These are phyloP conservation scores for Penicillium crustosum DNA, from an alignment of 2,329 filamentous ascomycete genomes.

Conservation along the genomic window DNA sequence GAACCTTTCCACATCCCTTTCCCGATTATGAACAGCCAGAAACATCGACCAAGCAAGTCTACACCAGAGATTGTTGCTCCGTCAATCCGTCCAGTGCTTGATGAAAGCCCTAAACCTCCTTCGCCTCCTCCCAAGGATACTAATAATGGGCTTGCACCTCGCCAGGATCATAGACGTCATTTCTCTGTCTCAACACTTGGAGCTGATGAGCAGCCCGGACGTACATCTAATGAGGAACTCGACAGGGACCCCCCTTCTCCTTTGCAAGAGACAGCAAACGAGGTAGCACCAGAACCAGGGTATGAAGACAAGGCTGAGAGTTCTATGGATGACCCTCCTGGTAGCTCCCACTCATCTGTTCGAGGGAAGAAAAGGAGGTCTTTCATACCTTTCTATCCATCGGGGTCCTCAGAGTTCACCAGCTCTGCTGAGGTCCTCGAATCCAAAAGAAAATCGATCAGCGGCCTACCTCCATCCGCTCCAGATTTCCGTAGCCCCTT, in stretches of 20 bases:
- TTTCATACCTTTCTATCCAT: constrained; percentile 5
- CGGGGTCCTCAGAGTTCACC: neutral
- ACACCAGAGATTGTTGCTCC: constrained; percentile 1
- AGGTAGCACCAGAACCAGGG: neutral
- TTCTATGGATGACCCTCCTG: neutral
- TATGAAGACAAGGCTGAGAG: neutral
- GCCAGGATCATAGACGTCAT: constrained; percentile 14
- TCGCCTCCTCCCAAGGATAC: constrained; percentile 12
- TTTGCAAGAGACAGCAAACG: constrained; percentile 5
- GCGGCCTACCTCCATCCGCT: constrained; percentile 17
- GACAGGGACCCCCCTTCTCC: constrained; percentile 22
- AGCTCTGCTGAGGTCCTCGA: constrained; percentile 21
- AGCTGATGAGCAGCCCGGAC: constrained; percentile 14
- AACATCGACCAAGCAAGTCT: neutral
- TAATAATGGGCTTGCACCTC: constrained; percentile 7
- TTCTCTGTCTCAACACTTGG: constrained; percentile 32
- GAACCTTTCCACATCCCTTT: constrained; percentile 3
- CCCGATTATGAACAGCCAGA: neutral
- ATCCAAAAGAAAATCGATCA: constrained; percentile 24
- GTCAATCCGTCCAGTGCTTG: constrained; percentile 18
- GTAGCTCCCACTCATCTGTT: neutral
- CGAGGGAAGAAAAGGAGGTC: neutral
- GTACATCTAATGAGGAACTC: constrained; percentile 2
- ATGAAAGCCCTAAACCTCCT: constrained; percentile 8
- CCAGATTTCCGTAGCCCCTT: constrained; percentile 24